Percentiles rank a stretch among this genome's conserved stretches.
Conservation (phyloP, 2,329 filamentous ascomycete species). For the Fusarium tanahbumbuense region DNA sequence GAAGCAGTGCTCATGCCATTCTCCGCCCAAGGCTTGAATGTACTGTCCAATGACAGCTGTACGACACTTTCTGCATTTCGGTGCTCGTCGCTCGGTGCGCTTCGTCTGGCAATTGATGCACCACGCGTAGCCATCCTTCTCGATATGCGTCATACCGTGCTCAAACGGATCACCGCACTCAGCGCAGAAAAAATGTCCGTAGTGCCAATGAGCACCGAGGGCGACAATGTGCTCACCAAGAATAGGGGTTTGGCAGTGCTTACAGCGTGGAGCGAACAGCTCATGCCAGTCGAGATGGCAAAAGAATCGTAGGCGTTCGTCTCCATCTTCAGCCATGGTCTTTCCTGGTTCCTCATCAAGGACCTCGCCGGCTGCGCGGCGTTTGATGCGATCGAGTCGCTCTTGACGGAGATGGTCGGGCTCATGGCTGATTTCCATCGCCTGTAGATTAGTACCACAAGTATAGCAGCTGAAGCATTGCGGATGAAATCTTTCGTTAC, state of each 20-base stretch:
- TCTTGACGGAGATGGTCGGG: conserved; percentile 77
- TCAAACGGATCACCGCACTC: conserved; percentile 97
- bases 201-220: conserved; percentile 95
- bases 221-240: conserved; percentile 94
- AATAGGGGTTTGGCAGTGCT: conserved; percentile 96
- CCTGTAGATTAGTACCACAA: conserved; percentile 89
- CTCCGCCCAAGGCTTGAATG: conserved; percentile 85
- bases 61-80: conserved; percentile 88
- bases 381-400: conserved; percentile 78
- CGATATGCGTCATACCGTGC: conserved; percentile 76
- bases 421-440: conserved; percentile 95
- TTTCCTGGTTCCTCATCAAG: conserved; percentile 71
- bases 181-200: conserved; percentile 98
- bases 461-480: conserved; percentile 91
- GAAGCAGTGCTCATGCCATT: conserved; percentile 96
- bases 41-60: conserved; percentile 90
- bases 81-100: conserved; percentile 86
- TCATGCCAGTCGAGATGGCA: conserved; percentile 99
- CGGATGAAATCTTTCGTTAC: conserved; percentile 83
- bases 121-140: conserved; percentile 98
- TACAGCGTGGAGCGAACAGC: conserved; percentile 89
- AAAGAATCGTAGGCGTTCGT: conserved; percentile 84
- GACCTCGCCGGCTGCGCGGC: conserved; percentile 67
- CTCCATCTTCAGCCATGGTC: conserved; percentile 77
- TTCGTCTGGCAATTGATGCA: conserved; percentile 93